Evolutionary conservation across 176 grass and related monocot genomes (phyloP).

Genomic region (Tillandsia fasciculata): DNA sequence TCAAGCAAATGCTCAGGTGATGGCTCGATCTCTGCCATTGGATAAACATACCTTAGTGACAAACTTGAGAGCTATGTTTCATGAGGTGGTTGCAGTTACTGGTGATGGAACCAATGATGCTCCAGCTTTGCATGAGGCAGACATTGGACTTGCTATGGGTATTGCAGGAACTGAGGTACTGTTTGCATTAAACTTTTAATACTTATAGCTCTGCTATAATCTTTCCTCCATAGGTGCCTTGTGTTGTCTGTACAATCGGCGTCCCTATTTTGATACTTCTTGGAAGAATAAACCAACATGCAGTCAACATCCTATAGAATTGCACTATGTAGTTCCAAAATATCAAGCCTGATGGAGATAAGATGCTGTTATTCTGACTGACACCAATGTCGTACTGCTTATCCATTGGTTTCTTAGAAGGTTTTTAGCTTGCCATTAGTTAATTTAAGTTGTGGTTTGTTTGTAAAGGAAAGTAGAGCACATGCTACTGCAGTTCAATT

Average conservation of each 20-base stretch:
- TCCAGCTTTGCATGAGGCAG: slow-evolving; percentile 87
- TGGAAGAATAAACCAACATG: not conserved
- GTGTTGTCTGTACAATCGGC: not conserved
- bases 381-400: too few relatives aligned
- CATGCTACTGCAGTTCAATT: too few relatives aligned
- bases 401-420: too few relatives aligned
- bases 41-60: slow-evolving; percentile 91
- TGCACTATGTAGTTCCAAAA: not conserved
- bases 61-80: slow-evolving; percentile 68
- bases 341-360: not conserved
- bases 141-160: slow-evolving; percentile 97
- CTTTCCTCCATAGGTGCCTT: not conserved
- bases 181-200: not conserved
- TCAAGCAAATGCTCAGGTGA: slow-evolving; percentile 44
- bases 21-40: slow-evolving; percentile 90
- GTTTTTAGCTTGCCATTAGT: too few relatives aligned
- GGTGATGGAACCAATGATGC: slow-evolving; percentile 98
- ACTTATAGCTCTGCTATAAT: not conserved
- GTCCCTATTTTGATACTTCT: not conserved
- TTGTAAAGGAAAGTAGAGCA: too few relatives aligned
- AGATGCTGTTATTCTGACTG: not conserved
- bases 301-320: not conserved
- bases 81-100: slow-evolving; percentile 88
- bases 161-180: slow-evolving; percentile 94
- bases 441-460: too few relatives aligned